Evolutionary conservation across 768 basidiomycete genomes (phyloP), one percentile per base, ranked within the genome.

Genomic region (Trametes sanguinea): DNA sequence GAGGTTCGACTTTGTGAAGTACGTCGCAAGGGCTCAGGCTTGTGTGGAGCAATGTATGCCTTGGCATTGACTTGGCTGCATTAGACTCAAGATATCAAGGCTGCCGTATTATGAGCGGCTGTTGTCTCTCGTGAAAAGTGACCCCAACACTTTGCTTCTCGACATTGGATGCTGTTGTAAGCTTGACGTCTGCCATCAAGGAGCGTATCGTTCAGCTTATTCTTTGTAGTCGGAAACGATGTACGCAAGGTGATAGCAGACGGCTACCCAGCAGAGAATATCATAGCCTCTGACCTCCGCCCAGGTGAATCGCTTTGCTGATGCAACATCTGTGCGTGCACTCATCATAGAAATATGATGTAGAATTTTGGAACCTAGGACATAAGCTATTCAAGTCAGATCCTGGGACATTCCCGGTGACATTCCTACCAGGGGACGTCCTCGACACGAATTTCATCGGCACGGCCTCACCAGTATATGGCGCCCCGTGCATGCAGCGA

Each of bases 281-380:
- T 74, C 27, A 62, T 83, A 17, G 73, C 73, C 5, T 72, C 75
- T 3, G 81, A 83, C 63, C 51, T 81, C 22, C 63, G 68, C 16
- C 67, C 67, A 59, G 78, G 81, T 79, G 44, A 59, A 59, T 39
- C 4, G 29, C 14, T 45, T 14, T 6, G 13, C 13, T 11, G 1
- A 22, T 22, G 22, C 22, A 22, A 22, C 16, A 1, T 22, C 22
- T 22, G 22, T 22, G 22, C 22, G 17, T 4, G 42, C 40, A 11
- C 10, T 2, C 7, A 3, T 32, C 47, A 27, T 2, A 22, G n/a
- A 29, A 22, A 13, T 3, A 27, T n/a, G 22, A 3, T 27, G 6
- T 9, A 87, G 86, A 74, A 9, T 84, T 85, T 63, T 88, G 86
- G 86, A 76, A 83, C 4, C 75, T 81, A 4, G 87, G 87, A 1